These are phyloP conservation scores for Irpex lacteus DNA, from an alignment of 1,284 basidiomycete genomes.

Conservation along the genomic window DNA sequence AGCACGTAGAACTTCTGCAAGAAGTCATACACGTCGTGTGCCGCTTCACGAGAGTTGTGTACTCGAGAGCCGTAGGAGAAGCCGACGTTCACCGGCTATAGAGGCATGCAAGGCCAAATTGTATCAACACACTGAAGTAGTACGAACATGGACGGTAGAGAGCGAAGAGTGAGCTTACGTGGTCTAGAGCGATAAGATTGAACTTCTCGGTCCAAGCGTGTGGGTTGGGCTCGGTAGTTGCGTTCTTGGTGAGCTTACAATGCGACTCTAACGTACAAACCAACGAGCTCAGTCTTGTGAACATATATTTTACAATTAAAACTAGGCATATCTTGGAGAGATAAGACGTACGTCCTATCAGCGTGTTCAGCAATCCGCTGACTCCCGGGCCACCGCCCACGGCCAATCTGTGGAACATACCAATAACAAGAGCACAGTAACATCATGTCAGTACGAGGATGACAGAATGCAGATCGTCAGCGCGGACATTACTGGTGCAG, in stretches of 20 bases:
- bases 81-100: slow-evolving; percentile 31
- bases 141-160: too few relatives aligned
- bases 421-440: too few relatives aligned
- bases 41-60: slow-evolving; percentile 29
- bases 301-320: too few relatives aligned
- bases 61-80: slow-evolving; percentile 30
- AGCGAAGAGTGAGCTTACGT: slow-evolving; percentile 21
- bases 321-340: too few relatives aligned
- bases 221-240: slow-evolving; percentile 21
- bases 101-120: neutral
- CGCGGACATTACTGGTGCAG: slow-evolving; percentile 29
- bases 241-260: slow-evolving; percentile 24
- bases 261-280: slow-evolving; percentile 18
- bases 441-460: too few relatives aligned
- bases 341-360: slow-evolving; percentile 20
- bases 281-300: neutral
- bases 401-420: slow-evolving; percentile 21
- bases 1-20: slow-evolving; percentile 32
- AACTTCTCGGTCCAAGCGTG: slow-evolving; percentile 30
- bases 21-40: slow-evolving; percentile 34
- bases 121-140: too few relatives aligned
- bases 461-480: too few relatives aligned
- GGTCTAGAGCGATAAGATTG: slow-evolving; percentile 32
- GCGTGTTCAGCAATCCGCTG: slow-evolving; percentile 27
- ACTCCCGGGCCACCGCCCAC: slow-evolving; percentile 33